Evolutionary conservation across 495 filamentous ascomycete genomes (phyloP), one percentile per base, ranked within the genome.

Genomic region (Talaromyces thailandensis): DNA sequence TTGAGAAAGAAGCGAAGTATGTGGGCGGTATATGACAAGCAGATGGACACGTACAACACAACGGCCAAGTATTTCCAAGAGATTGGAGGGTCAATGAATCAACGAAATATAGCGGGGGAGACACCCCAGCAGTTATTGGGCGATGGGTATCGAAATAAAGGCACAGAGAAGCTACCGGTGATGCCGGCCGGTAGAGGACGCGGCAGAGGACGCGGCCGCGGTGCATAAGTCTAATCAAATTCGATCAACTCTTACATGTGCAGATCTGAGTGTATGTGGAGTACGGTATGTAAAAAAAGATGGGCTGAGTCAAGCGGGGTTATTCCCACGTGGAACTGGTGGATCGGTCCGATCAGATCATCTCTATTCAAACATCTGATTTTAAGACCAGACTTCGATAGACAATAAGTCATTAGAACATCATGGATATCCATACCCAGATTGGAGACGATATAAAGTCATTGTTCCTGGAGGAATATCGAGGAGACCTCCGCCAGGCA

Each of bases 401-500:
- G 16, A 48, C n/a, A 4, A 53, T 53, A 24, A 53, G 28, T 16
- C 0, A 6, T 53, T 7, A 14, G 8, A 6, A 26, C 23, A 28
- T n/a, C 21, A 61, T 61, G 59, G 40, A 61, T 29, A 29, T 61
- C 6, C 59, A 61, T 16, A 31, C 40, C 11, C 37, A 29, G 21
- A 48, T 61, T 12, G 43, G 23, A 32, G 24, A 45, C 25, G 6
- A 29, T 32, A 61, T 67, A 24, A 60, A 64, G 53, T 69, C 68
- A 6, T 56, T 69, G 2, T 70, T 70, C 21, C 21, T 67, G 7
- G 68, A 69, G 24, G 68, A 70, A 53, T 66, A 69, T 60, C 60
- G 60, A 35, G 68, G 68, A 24, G 64, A 70, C 51, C 40, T 69
- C 9, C 24, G 43, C 59, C 40, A 23, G 18, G 59, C 59, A 16